These are phyloP conservation scores for Pleurotus cornucopiae DNA, from an alignment of 768 basidiomycete genomes.

Conservation along the genomic window DNA sequence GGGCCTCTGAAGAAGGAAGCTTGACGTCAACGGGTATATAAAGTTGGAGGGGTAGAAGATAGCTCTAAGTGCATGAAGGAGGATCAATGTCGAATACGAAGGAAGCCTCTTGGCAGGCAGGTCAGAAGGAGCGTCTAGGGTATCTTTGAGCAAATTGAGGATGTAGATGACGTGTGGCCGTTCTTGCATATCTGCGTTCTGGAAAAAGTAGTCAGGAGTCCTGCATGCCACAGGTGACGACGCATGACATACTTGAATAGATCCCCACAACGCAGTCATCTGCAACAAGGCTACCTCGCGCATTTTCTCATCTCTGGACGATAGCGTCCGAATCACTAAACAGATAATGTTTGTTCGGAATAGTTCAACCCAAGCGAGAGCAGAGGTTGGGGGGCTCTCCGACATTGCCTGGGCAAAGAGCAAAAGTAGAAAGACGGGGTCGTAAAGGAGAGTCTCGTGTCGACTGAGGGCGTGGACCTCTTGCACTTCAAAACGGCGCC, in stretches of 20 bases:
- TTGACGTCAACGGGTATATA: constrained; percentile 80
- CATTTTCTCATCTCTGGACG: constrained; percentile 56
- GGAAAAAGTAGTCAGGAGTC: not conserved
- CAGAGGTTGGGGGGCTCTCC: constrained; percentile 51
- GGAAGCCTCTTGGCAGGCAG: constrained; percentile 57
- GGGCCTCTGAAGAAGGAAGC: constrained; percentile 88
- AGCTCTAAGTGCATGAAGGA: constrained; percentile 76
- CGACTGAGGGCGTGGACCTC: constrained; percentile 17
- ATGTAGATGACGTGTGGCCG: constrained; percentile 69
- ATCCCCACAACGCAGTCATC: constrained; percentile 55
- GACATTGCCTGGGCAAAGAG: constrained; percentile 65
- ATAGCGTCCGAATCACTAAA: constrained; percentile 67
- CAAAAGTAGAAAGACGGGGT: constrained; percentile 72
- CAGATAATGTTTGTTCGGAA: constrained; percentile 78
- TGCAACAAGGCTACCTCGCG: constrained; percentile 61
- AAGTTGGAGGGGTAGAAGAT: constrained; percentile 87
- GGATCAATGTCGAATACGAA: constrained; percentile 73
- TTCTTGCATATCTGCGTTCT: constrained; percentile 74
- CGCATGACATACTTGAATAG: constrained; percentile 52
- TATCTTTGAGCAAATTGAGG: constrained; percentile 60
- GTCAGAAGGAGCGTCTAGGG: constrained; percentile 36
- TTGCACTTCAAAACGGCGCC: constrained; percentile 46
- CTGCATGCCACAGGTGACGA: not conserved
- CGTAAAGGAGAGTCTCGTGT: constrained; percentile 52
- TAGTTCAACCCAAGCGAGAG: constrained; percentile 81